Evolutionary conservation across 1,284 basidiomycete genomes (phyloP).

Genomic region (Ceratobasidium sp.): DNA sequence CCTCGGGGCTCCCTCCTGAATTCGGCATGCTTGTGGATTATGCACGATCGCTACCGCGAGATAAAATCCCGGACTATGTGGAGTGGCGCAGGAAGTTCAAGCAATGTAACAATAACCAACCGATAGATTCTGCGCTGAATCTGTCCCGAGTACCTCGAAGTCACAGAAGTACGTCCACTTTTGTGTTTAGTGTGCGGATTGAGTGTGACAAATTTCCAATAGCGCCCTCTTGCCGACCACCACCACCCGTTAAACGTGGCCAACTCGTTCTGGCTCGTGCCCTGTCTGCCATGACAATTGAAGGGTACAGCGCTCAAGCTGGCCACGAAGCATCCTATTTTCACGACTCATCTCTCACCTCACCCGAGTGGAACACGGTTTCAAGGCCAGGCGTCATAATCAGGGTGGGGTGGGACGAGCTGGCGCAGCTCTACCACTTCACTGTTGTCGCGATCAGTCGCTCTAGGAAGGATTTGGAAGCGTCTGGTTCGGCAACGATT

Average conservation of each 20-base stretch:
- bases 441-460: background rate
- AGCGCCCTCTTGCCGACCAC: background rate
- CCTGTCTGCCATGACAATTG: background rate
- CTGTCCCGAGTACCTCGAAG: no score
- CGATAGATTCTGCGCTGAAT: no score
- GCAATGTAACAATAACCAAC: no score
- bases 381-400: background rate
- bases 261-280: background rate
- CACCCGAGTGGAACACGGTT: background rate
- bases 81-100: no score
- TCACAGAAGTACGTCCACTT: no score
- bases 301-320: background rate
- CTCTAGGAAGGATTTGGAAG: background rate
- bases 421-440: background rate
- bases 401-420: background rate
- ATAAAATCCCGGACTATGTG: no score
- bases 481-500: background rate
- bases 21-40: constrained; percentile 63
- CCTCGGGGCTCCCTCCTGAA: constrained; percentile 87
- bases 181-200: no score
- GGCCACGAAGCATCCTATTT: background rate
- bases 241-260: background rate
- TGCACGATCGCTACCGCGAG: background rate
- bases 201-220: no score
- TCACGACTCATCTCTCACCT: background rate